Evolutionary conservation across 2,329 filamentous ascomycete genomes (phyloP).

Genomic region (Seiridium cupressi): DNA sequence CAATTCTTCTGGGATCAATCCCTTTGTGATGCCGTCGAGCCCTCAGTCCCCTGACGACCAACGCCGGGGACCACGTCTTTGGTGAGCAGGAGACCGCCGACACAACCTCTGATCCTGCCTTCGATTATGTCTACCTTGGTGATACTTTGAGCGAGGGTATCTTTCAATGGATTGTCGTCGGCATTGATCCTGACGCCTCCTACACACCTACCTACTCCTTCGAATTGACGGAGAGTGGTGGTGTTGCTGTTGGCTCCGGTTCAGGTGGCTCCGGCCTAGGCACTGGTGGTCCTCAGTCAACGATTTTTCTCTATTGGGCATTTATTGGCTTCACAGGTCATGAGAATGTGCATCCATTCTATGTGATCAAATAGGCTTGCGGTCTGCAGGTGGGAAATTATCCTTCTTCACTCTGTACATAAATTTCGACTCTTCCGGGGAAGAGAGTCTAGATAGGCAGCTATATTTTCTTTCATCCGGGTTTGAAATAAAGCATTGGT

Average conservation of each 20-base stretch:
- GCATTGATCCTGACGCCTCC: not conserved
- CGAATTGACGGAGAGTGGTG: not conserved
- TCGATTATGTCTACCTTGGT: slow-evolving; percentile 3
- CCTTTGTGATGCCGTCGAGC: slow-evolving; percentile 37
- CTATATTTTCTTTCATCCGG: too few relatives aligned
- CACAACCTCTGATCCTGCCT: slow-evolving; percentile 2
- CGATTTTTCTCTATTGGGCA: not conserved
- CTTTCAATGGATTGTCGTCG: not conserved
- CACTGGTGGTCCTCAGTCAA: not conserved
- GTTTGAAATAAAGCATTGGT: too few relatives aligned
- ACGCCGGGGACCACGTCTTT: slow-evolving; percentile 2
- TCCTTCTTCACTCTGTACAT: not conserved
- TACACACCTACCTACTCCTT: slow-evolving; percentile 3
- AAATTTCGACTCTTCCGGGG: not conserved
- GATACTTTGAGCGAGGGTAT: not conserved
- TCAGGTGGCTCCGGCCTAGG: too few relatives aligned
- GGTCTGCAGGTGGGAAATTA: not conserved
- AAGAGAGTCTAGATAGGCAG: not conserved
- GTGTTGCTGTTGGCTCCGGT: not conserved
- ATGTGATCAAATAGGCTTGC: not conserved
- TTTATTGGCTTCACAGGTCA: not conserved
- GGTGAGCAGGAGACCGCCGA: not conserved
- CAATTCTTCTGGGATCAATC: slow-evolving; percentile 60
- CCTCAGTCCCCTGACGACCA: not conserved
- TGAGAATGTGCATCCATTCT: not conserved